A percentile compares a stretch with the other conserved stretches of the same genome.
phyloP scores from a whole-genome alignment of 305 asterid genomes.

The Fraxinus angustifolia region DNA sequence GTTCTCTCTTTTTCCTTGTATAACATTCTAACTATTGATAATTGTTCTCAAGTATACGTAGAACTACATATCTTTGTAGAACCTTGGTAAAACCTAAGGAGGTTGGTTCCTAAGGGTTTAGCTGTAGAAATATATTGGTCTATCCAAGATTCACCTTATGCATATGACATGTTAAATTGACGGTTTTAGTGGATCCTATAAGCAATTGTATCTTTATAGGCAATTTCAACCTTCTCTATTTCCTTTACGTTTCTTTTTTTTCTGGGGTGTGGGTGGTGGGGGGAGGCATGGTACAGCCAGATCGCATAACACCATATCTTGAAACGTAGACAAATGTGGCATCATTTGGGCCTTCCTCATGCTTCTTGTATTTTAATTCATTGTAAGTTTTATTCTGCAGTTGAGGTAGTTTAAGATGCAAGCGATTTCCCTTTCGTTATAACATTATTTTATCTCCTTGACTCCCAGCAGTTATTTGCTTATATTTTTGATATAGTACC shows the following conservation, averaged over 20 bases:
- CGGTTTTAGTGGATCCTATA: not conserved
- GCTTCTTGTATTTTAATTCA: not conserved
- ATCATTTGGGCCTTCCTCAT: not conserved
- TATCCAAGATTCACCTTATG: conserved; percentile 1
- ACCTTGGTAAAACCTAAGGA: not conserved
- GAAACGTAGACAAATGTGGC: not conserved
- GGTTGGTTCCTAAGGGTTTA: conserved; percentile 5
- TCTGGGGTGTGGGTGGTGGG: not conserved
- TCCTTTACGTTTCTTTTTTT: not conserved
- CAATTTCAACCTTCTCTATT: not conserved
- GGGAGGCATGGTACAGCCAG: not conserved
- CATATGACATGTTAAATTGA: not conserved
- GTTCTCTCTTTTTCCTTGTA: not conserved
- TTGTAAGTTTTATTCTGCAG: not conserved
- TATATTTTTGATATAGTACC: not conserved
- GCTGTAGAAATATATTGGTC: conserved; percentile 10
- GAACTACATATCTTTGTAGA: not conserved
- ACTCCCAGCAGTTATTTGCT: not conserved
- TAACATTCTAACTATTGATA: not conserved
- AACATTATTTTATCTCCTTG: not conserved
- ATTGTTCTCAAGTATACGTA: conserved; percentile 5
- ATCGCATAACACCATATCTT: not conserved
- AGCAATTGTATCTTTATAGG: not conserved
- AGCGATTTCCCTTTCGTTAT: not conserved
- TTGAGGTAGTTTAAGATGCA: not conserved